Evolutionary conservation across 2,329 filamentous ascomycete species (phyloP), one percentile per base, ranked within the genome.

Genomic region (Trichoderma semiorbis): DNA sequence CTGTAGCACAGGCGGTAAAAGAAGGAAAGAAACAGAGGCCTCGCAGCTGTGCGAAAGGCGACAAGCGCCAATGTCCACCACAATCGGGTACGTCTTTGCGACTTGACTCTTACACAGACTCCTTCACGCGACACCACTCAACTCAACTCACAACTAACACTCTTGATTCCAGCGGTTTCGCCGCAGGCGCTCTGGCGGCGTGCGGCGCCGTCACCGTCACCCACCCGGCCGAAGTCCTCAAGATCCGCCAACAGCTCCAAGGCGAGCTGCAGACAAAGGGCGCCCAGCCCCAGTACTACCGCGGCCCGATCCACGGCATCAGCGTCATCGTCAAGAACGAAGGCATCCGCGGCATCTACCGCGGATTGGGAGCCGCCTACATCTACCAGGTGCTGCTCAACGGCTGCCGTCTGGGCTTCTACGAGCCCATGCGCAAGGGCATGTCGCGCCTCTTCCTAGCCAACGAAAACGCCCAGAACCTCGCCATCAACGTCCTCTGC

Each of bases 211-310:
- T 99, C 72, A 98, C 95, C 53, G 95, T 97, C 75, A 98, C 96
- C 65, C 96, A 99, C 83, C 95, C 95, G 71, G 98, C 98, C 84
- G 96, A 99, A 84, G 98, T 95, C 14, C 94, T 99, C 81, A 99
- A 99, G 89, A 98, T 98, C 80, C 93, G 95, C 92, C 95, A 99
- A 88, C 96, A 99, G 85, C 83, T 99, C 70, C 96, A 99, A 83
- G 96, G 96, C 82, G 96, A 99, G 83, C 89, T 99, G 70, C 94
- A 98, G 79, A 86, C 91, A 72, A 97, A 95, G 80, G 90, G 90
- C 76, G 90, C 94, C 80, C 93, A 95, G 72, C 92, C 92, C 75
- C 92, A 94, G 78, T 88, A 97, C 84, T 99, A 99, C 85, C 91
- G 89, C 74, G 96, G 96, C 39, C 95, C 97, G 34, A 84, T 98